Percentiles rank a stretch among this genome's conserved stretches.
Conservation (phyloP, 768 basidiomycete genomes). For the Lentinus brumalis region DNA sequence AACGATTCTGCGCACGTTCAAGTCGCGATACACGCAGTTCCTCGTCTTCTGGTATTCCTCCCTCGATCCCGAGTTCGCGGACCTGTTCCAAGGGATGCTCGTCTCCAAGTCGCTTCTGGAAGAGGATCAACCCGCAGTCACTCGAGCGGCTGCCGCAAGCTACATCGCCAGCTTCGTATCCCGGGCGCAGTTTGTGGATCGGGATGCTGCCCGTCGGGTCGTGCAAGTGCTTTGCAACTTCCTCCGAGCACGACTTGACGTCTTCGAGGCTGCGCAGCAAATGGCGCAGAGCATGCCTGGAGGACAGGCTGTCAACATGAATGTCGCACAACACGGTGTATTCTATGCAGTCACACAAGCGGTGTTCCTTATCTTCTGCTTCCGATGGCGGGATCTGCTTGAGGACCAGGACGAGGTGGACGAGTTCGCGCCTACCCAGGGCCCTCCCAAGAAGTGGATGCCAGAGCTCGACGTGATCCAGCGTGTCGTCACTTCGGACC, state of each 20-base stretch:
- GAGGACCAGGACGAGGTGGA: constrained; percentile 62
- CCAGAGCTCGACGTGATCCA: constrained; percentile 75
- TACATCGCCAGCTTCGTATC: constrained; percentile 94
- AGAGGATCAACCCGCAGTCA: constrained; percentile 61
- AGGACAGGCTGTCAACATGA: constrained; percentile 30
- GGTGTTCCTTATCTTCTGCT: constrained; percentile 96
- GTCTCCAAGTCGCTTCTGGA: constrained; percentile 83
- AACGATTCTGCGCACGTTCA: constrained; percentile 92
- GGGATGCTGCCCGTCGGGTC: constrained; percentile 70
- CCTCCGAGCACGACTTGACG: constrained; percentile 74
- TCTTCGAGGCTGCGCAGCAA: constrained; percentile 54
- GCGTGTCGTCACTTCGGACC: constrained; percentile 72
- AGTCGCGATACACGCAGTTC: constrained; percentile 97
- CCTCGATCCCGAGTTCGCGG: constrained; percentile 83
- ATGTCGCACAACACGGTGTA: constrained; percentile 53
- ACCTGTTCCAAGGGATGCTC: constrained; percentile 94
- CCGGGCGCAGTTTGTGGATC: constrained; percentile 83
- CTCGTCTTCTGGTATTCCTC: constrained; percentile 95
- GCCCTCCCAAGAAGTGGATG: constrained; percentile 75
- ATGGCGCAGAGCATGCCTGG: constrained; percentile 29
- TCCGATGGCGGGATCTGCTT: constrained; percentile 89
- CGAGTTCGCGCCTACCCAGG: constrained; percentile 24
- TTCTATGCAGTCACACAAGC: constrained; percentile 94
- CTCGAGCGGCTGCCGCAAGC: constrained; percentile 88
- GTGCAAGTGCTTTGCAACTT: constrained; percentile 87